phyloP scores from a whole-genome alignment of 805 yeast genomes.

The Cyberlindnera suaveolens region DNA sequence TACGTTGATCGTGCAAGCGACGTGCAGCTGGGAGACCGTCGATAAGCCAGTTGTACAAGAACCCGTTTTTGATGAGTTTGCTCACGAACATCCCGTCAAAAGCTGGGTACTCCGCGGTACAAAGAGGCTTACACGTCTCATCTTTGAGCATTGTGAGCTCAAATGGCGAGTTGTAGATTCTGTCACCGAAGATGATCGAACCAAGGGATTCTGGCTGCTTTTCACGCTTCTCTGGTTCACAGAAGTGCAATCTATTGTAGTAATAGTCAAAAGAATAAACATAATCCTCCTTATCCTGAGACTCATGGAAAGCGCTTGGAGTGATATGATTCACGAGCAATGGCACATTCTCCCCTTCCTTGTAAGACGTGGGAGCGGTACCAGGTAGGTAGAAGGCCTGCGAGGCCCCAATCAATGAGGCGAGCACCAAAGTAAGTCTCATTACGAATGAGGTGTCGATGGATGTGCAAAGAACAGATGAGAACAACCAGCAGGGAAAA shows the following conservation, averaged over 20 bases:
- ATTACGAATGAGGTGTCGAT: neutral
- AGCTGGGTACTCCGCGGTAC: slow-evolving; percentile 52
- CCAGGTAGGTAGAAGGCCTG: slow-evolving; percentile 88
- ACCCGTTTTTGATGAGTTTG: slow-evolving; percentile 74
- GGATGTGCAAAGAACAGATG: no score
- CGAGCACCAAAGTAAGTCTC: slow-evolving; percentile 2
- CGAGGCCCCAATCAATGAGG: slow-evolving; percentile 5
- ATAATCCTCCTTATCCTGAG: slow-evolving; percentile 39
- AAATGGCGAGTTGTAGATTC: slow-evolving; percentile 91
- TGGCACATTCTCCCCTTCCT: slow-evolving; percentile 64
- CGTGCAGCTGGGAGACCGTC: slow-evolving; percentile 95
- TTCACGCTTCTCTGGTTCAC: slow-evolving; percentile 48
- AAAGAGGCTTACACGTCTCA: slow-evolving; percentile 60
- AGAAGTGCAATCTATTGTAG: slow-evolving; percentile 76
- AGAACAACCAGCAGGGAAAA: no score
- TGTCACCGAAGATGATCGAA: slow-evolving; percentile 89
- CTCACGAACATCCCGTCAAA: slow-evolving; percentile 71
- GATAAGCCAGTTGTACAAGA: slow-evolving; percentile 84
- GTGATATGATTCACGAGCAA: slow-evolving; percentile 86
- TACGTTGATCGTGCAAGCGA: slow-evolving; percentile 46
- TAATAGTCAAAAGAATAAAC: slow-evolving; percentile 80
- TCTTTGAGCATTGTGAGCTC: slow-evolving; percentile 72
- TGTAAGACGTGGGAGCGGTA: slow-evolving; percentile 88
- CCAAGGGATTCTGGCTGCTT: slow-evolving; percentile 89
- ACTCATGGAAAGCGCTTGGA: slow-evolving; percentile 51